These are phyloP conservation scores for Babjeviella inositovora DNA, from an alignment of 805 yeast genomes.

Conservation along the genomic window DNA sequence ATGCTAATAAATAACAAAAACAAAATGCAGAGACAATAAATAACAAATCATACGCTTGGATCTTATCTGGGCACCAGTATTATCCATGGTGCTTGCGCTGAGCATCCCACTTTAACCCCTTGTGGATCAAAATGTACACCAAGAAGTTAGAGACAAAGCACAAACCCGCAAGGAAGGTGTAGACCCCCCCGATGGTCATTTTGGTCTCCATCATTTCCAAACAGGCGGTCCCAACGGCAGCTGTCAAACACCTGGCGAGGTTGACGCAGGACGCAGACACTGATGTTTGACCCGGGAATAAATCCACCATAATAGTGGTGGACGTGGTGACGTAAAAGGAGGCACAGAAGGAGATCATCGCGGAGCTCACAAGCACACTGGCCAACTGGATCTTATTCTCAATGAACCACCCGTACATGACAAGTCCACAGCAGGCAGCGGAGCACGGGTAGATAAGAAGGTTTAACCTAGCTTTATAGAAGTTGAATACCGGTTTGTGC, in stretches of 20 bases:
- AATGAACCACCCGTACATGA: slow-evolving; percentile 66
- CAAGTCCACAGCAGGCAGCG: slow-evolving; percentile 18
- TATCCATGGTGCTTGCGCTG: no score
- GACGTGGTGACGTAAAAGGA: slow-evolving; percentile 41
- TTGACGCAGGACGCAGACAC: slow-evolving; percentile 65
- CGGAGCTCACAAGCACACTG: slow-evolving; percentile 41
- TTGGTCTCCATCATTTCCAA: slow-evolving; percentile 38
- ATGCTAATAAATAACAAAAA: no score
- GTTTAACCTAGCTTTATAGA: slow-evolving; percentile 37
- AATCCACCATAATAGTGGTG: slow-evolving; percentile 59
- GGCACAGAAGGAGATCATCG: slow-evolving; percentile 39
- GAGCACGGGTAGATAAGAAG: slow-evolving; percentile 24
- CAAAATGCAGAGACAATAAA: no score
- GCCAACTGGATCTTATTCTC: slow-evolving; percentile 27
- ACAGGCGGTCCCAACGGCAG: slow-evolving; percentile 58
- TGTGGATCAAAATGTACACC: slow-evolving; percentile 10
- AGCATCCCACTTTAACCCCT: slow-evolving; percentile 12
- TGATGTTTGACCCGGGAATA: slow-evolving; percentile 55
- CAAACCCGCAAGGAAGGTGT: slow-evolving; percentile 50
- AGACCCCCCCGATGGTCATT: slow-evolving; percentile 63
- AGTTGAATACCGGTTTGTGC: slow-evolving; percentile 28
- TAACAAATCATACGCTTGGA: no score
- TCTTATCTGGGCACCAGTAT: no score
- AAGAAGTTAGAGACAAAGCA: slow-evolving; percentile 9
- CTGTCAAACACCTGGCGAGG: slow-evolving; percentile 53